Evolutionary conservation across 2,329 filamentous ascomycete genomes (phyloP).

Genomic region (Sporothrix curviconia): DNA sequence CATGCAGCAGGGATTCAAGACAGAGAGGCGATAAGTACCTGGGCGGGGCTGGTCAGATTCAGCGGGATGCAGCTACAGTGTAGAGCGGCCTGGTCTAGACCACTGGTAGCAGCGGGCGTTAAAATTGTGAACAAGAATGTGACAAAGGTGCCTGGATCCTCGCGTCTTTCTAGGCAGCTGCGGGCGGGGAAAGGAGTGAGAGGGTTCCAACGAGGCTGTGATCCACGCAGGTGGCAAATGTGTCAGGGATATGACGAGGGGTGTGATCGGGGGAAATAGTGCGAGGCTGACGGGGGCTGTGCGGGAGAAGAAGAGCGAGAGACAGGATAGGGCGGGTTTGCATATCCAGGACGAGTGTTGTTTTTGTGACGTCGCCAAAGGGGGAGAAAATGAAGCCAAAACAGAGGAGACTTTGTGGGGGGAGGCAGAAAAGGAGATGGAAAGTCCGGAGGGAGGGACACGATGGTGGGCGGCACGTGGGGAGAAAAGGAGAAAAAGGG

Average conservation of each 20-base stretch:
- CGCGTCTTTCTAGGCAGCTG: background rate
- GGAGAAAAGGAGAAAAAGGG: background rate
- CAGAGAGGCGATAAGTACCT: background rate
- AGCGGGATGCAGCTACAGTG: background rate
- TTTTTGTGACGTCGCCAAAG: too few relatives aligned
- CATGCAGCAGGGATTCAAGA: too few relatives aligned
- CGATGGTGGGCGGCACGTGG: too few relatives aligned
- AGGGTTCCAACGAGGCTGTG: background rate
- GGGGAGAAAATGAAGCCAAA: background rate
- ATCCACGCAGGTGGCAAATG: background rate
- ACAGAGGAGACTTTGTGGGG: background rate
- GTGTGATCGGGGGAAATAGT: background rate
- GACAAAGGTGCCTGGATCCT: background rate
- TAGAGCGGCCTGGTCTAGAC: constrained; percentile 5
- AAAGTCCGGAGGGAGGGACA: background rate
- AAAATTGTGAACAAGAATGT: too few relatives aligned
- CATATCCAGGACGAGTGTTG: too few relatives aligned
- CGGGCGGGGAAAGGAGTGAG: too few relatives aligned
- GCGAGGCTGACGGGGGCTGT: background rate
- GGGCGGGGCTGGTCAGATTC: background rate
- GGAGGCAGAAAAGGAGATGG: background rate
- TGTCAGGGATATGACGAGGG: background rate
- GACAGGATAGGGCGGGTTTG: too few relatives aligned
- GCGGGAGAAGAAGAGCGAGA: background rate
- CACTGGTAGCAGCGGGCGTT: background rate